Evolutionary conservation across 2,329 filamentous ascomycete species (phyloP), one percentile per base, ranked within the genome.

Genomic region (Sporothrix mexicana): DNA sequence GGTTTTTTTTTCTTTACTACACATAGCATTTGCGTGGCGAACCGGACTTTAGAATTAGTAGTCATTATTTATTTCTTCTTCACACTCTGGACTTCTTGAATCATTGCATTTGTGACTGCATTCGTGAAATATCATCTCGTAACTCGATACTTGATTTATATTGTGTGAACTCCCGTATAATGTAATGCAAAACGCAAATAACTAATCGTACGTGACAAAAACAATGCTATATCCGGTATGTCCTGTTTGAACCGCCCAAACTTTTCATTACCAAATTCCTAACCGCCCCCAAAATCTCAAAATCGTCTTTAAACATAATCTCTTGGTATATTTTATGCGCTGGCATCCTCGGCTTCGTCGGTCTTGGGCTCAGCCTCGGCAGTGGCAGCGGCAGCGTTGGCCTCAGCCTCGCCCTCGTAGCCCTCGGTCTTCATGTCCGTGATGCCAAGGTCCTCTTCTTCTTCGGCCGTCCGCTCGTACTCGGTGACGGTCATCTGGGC

Each of bases 361-460:
- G 36, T 15, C 66, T 72, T 62, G 51, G 25, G 36, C 20, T 53
- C 70, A 5, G 57, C 66, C 10, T 45, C 72, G 15, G 55, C 47
- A 0, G 23, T 66, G 17, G 47, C 66, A 3, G 73, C 73, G 1
- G 68, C 74, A 2, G 51, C 71, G 12, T 73, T 59, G 23, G 76
- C 78, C 77, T 71, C 72, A 30, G 71, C 78, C 67, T 89, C 87
- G 70, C 90, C 85, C 80, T 92, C 92, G 79, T 99, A 98, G 0
- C 90, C 91, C 81, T 98, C 95, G 0, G 91, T 90, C 86, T 95
- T 96, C 91, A 99, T 99, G 79, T 99, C 96, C 73, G 85, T 90
- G 76, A 99, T 83, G 0, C 96, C 96, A 12, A 99, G 84, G 73
- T 98, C 93, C 78, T 99, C 96, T 82, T 97, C 93, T 80, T 99